Base-by-base conservation (phyloP, 306 rosid species). In the Boehmeria nivea region DNA sequence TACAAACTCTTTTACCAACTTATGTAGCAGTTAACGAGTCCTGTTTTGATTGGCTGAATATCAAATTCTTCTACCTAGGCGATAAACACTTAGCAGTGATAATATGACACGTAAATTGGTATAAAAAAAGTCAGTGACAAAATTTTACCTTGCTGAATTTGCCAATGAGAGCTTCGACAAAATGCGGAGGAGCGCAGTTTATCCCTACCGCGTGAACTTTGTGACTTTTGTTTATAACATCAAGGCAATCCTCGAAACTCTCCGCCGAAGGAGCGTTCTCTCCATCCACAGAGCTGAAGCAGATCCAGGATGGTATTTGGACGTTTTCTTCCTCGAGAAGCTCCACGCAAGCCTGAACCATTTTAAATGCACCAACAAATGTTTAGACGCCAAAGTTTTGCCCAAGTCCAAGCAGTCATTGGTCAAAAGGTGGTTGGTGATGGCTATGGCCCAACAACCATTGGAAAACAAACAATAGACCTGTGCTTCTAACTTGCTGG, bases 151-250 rank as follows among this genome's bases (percentile, higher is more conserved):
- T 62, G 63, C 72, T 79, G 65, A 86, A 79, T 61, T 79, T 81
- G 78, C 71, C 40, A 49, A 89, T 77, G 57, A 86, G 89, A 46
- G 33, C 51, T 60, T 83, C 94, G 46, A 75, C 78, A 46, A 89
- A 75, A 18, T 89, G 95, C 23, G 97, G 94, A 65, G 97, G 97
- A 12, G 89, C 74, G 66, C 97, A 89, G 68, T 89, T 89, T 65
- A 89, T 81, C 51, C 97, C 97, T 39, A 81, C 95, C 0, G 94
- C 97, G 16, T 68, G 64, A 51, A 86, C 82, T 80, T 63, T 81
- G 67, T 73, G 39, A 61, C 89, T 66, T 60, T 66, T 69, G 37
- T 86, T 86, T 61, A 86, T 59, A 0, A 65, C 48, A 17, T 71
- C 73, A 39, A 89, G 86, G 77, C 89, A 89, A 36, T 83, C 89